phyloP scores from a whole-genome alignment of 2,329 filamentous ascomycete species.

The Dactylellina parvicollis region DNA sequence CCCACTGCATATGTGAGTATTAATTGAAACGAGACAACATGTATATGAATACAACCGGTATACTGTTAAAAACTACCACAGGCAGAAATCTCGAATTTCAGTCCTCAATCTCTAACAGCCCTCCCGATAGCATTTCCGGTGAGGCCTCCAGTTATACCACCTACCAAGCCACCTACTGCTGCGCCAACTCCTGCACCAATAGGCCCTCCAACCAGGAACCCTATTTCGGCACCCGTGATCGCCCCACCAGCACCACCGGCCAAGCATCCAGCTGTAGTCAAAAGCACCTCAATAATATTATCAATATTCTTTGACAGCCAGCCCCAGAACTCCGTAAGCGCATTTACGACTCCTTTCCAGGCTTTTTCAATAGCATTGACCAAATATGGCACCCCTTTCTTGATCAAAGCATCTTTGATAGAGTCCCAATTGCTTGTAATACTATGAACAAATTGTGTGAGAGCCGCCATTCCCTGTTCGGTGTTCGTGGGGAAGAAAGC shows the following conservation, averaged over 20 bases:
- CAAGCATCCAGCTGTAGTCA: slow-evolving; percentile 3
- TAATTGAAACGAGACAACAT: too few species aligned
- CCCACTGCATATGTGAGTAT: too few species aligned
- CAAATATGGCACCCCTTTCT: slow-evolving; percentile 14
- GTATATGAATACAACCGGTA: too few species aligned
- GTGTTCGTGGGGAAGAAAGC: slow-evolving; percentile 21
- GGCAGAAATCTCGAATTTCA: too few species aligned
- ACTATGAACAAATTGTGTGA: slow-evolving; percentile 1
- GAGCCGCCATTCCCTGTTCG: slow-evolving; percentile 4
- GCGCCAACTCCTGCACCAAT: too few species aligned
- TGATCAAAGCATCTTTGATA: slow-evolving; percentile 7
- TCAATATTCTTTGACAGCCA: slow-evolving; percentile 17
- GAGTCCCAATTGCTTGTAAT: slow-evolving; percentile 15
- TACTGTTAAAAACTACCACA: too few species aligned
- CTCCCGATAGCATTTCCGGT: too few species aligned
- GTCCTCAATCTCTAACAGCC: too few species aligned
- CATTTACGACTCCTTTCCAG: slow-evolving; percentile 2
- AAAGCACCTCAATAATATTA: neutral
- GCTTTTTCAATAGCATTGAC: slow-evolving; percentile 16
- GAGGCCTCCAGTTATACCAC: too few species aligned
- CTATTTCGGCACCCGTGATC: neutral
- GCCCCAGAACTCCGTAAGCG: slow-evolving; percentile 16
- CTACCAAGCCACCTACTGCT: too few species aligned
- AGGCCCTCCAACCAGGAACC: too few species aligned
- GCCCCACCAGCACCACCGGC: slow-evolving; percentile 5